Evolutionary conservation across 108 stramenopile species (phyloP).

Genomic region (Fragilaria crotonensis): DNA sequence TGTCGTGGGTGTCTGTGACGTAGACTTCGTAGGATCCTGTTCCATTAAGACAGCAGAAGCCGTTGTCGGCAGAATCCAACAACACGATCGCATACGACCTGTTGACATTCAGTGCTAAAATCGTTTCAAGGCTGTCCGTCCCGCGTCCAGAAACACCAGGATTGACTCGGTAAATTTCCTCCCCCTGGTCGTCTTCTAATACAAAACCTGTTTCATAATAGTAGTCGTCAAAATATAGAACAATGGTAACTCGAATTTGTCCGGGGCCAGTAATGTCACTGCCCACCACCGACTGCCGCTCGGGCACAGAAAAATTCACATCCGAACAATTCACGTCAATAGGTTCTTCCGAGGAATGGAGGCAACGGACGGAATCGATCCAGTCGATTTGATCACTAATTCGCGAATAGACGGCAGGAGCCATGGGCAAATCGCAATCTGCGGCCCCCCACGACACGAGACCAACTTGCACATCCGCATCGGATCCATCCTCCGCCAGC

Average conservation of each 20-base stretch:
- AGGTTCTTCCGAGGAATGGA: background rate
- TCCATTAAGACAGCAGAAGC: slow-evolving; percentile 19
- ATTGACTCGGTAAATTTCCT: background rate
- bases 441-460: background rate
- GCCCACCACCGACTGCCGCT: background rate
- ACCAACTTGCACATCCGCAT: background rate
- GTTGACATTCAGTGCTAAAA: background rate
- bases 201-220: background rate
- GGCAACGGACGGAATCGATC: background rate
- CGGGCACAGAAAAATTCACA: background rate
- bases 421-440: background rate
- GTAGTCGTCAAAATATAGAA: background rate
- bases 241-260: background rate
- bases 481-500: background rate
- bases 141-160: background rate
- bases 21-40: background rate
- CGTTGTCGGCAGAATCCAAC: slow-evolving; percentile 22
- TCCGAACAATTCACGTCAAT: background rate
- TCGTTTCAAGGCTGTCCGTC: background rate
- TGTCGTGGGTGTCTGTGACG: background rate
- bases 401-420: background rate
- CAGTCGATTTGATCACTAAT: background rate
- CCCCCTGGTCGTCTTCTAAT: background rate
- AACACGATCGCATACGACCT: slow-evolving; percentile 11
- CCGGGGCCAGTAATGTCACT: background rate